A percentile compares a stretch with the other conserved stretches of the same genome.
These are phyloP conservation scores for Nitzschia putrida DNA, from an alignment of 108 stramenopile species.

Conservation along the genomic window DNA sequence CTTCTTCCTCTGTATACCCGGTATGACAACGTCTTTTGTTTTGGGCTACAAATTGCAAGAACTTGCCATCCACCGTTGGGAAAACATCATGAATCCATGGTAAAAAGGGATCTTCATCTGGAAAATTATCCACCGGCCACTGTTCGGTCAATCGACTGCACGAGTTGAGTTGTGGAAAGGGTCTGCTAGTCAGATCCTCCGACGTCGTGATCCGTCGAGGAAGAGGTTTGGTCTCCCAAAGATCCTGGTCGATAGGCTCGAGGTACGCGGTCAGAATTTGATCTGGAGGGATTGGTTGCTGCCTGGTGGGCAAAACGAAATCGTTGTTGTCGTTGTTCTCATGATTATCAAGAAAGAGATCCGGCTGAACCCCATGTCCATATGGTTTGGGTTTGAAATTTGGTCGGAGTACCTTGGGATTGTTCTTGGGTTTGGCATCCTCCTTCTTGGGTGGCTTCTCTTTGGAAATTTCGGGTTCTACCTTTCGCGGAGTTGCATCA, in stretches of 20 bases:
- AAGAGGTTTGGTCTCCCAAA: conserved; percentile 47
- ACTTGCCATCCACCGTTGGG: conserved; percentile 74
- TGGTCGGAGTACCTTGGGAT: conserved; percentile 18
- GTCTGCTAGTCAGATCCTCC: background rate
- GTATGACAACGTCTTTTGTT: conserved; percentile 77
- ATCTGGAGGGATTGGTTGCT: background rate
- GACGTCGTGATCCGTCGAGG: conserved; percentile 34
- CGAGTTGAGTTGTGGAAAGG: conserved; percentile 36
- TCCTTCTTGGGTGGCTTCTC: too few relatives aligned
- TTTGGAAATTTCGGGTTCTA: too few relatives aligned
- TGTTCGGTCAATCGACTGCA: conserved; percentile 54
- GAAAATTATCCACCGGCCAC: conserved; percentile 70
- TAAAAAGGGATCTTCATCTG: conserved; percentile 81
- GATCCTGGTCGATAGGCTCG: conserved; percentile 36
- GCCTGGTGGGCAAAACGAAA: background rate
- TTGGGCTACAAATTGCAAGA: conserved; percentile 85
- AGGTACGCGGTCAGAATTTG: conserved; percentile 41
- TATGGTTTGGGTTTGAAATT: conserved; percentile 25
- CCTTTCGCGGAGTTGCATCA: too few relatives aligned
- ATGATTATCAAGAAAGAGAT: conserved; percentile 15
- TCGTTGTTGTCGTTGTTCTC: background rate
- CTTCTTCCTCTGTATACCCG: conserved; percentile 35
- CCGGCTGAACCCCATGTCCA: conserved; percentile 28
- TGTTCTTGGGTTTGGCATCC: background rate
- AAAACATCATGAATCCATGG: conserved; percentile 94